Base-by-base conservation (phyloP, 2,329 filamentous ascomycete species). In the Exophiala bonariae region DNA sequence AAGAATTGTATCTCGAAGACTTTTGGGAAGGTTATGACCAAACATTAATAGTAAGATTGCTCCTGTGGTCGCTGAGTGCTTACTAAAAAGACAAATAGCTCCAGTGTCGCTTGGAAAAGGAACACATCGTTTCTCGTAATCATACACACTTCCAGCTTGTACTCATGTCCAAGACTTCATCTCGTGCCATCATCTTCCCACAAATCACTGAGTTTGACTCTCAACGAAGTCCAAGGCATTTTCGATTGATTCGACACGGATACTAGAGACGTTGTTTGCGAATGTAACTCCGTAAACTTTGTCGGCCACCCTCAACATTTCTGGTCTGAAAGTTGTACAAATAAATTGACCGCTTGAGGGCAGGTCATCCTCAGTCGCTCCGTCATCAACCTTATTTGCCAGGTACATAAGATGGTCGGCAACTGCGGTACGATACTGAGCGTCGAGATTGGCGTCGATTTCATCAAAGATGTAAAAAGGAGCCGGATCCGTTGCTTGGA, bases 401-500 rank as follows among this genome's bases (percentile, higher is more conserved):
- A 89, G 90, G 44, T 83, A 85, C 63, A 92, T 78, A 17, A 99
- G 78, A 73, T 97, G 88, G 47, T 88, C 81, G 2, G 93, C 93
- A 9, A 99, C 93, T 1, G 93, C 92, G 1, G 93, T 96, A 52
- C 93, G 87, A 74, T 99, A 99, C 70, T 99, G 93, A 1, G 93
- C 91, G 66, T 99, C 93, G 18, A 99, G 80, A 66, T 99, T 99
- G 67, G 93, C 93, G 64, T 99, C 93, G 55, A 99, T 96, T 70
- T 99, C 93, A 67, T 99, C 93, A 61, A 99, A 99, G 62, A 99
- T 91, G 66, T 99, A 96, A 78, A 99, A 97, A 1, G 93, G 93
- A 35, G 92, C 95, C 8, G 92, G 93, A 66, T 99, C 93, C 50
- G 92, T 96, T 59, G 91, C 89, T 70, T 99, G 93, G 59, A 99